Evolutionary conservation across 2,329 filamentous ascomycete genomes (phyloP).

Genomic region (Plectosphaerella cucumerina): DNA sequence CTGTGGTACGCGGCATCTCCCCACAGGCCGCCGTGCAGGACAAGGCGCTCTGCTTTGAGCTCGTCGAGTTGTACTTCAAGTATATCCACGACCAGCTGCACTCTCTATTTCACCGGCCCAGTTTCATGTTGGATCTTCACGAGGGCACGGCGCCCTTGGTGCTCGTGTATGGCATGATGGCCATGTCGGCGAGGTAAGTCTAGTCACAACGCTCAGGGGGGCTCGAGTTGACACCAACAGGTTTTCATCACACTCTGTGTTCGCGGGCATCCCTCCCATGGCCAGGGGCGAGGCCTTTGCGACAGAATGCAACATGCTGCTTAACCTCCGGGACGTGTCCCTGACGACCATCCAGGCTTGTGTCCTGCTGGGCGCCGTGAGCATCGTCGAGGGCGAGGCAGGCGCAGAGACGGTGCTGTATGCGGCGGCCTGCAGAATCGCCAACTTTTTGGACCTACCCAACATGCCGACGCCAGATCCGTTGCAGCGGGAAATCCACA

Average conservation of each 20-base stretch:
- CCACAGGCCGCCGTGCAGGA: constrained; percentile 10
- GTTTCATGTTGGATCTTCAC: constrained; percentile 16
- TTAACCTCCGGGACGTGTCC: constrained; percentile 29
- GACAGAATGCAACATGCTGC: constrained; percentile 17
- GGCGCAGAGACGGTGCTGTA: constrained; percentile 33
- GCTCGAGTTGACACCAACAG: constrained; percentile 2
- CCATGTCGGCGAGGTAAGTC: constrained; percentile 15
- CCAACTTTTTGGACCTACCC: constrained; percentile 29
- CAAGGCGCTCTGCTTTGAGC: constrained; percentile 14
- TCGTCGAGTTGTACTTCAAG: constrained; percentile 26
- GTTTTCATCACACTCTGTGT: constrained; percentile 16
- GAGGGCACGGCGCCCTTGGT: constrained; percentile 15
- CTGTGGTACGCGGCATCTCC: constrained; percentile 7
- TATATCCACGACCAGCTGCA: constrained; percentile 28
- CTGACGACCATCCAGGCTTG: constrained; percentile 32
- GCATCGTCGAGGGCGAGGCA: constrained; percentile 27
- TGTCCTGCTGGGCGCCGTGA: constrained; percentile 28
- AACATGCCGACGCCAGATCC: constrained; percentile 19
- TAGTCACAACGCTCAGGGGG: not conserved
- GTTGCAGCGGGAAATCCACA: constrained; percentile 30
- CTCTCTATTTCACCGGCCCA: constrained; percentile 25
- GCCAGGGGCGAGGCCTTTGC: constrained; percentile 18
- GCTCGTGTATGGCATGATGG: constrained; percentile 19
- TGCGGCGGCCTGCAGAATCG: constrained; percentile 28
- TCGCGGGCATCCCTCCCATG: constrained; percentile 15